These are phyloP conservation scores for Auriscalpium microsporum DNA, from an alignment of 768 basidiomycete genomes.

Conservation along the genomic window DNA sequence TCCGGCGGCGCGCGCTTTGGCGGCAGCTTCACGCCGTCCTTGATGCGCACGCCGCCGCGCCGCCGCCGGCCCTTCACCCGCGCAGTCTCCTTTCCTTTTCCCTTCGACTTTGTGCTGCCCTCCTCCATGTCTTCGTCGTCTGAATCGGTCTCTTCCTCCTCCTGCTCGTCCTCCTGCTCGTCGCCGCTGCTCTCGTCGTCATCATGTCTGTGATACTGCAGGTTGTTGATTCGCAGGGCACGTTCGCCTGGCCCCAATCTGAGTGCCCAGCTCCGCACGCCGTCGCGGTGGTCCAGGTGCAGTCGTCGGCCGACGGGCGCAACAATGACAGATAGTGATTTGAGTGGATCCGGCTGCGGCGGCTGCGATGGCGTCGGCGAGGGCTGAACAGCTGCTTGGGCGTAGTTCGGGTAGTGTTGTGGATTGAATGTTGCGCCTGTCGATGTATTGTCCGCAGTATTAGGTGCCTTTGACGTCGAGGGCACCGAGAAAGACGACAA, in stretches of 20 bases:
- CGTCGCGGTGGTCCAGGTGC: slow-evolving; percentile 54
- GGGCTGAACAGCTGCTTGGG: no score
- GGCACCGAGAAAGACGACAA: slow-evolving; percentile 8
- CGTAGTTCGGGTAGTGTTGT: no score
- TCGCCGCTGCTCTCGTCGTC: slow-evolving; percentile 55
- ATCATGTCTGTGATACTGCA: slow-evolving; percentile 46
- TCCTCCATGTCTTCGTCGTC: slow-evolving; percentile 30
- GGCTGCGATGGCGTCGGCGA: neutral
- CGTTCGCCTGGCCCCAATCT: slow-evolving; percentile 51
- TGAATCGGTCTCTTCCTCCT: slow-evolving; percentile 34
- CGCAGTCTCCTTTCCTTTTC: neutral
- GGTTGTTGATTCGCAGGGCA: slow-evolving; percentile 42
- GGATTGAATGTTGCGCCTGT: no score
- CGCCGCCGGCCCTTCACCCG: neutral
- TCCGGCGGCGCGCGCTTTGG: slow-evolving; percentile 14
- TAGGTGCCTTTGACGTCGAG: no score
- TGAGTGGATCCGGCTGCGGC: slow-evolving; percentile 8
- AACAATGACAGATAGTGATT: slow-evolving; percentile 18
- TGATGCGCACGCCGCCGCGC: neutral
- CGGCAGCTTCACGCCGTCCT: slow-evolving; percentile 30
- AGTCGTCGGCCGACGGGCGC: slow-evolving; percentile 52
- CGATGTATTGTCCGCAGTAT: no score
- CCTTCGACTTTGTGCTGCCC: slow-evolving; percentile 29
- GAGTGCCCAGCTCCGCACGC: slow-evolving; percentile 69
- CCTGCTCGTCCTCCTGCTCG: slow-evolving; percentile 43